Evolutionary conservation across 495 filamentous ascomycete species (phyloP).

Genomic region (Parathielavia hyrcaniae): DNA sequence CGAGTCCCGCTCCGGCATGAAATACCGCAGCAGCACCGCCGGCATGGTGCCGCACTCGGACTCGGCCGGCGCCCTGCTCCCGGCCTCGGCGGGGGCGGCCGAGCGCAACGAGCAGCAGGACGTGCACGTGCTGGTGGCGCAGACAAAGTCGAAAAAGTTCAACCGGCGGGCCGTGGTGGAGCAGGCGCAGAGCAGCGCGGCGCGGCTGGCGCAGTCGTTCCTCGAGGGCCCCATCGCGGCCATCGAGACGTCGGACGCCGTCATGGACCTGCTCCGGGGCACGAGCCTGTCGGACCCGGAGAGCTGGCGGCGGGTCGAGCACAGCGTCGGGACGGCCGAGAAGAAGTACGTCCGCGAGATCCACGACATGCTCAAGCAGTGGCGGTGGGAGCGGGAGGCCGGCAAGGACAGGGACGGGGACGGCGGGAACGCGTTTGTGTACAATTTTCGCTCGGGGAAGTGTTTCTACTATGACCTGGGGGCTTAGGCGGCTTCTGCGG

Average conservation of each 20-base stretch:
- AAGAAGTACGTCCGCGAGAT: slow-evolving; percentile 82
- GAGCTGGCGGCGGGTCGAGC: slow-evolving; percentile 77
- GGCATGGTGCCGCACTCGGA: slow-evolving; percentile 18
- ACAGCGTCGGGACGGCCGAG: slow-evolving; percentile 69
- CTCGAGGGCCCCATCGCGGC: slow-evolving; percentile 74
- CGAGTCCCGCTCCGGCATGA: slow-evolving; percentile 38
- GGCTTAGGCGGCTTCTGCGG: slow-evolving; percentile 28
- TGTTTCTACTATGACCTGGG: slow-evolving; percentile 72
- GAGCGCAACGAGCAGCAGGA: slow-evolving; percentile 52
- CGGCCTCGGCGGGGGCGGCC: background rate
- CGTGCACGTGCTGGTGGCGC: slow-evolving; percentile 73
- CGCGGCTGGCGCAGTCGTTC: slow-evolving; percentile 57
- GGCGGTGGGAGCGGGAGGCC: slow-evolving; percentile 53
- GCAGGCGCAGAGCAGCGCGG: slow-evolving; percentile 60
- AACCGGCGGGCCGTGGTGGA: slow-evolving; percentile 82
- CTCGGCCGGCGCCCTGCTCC: slow-evolving; percentile 13
- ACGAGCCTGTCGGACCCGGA: slow-evolving; percentile 76
- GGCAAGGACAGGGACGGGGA: slow-evolving; percentile 36
- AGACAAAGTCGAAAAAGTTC: slow-evolving; percentile 81
- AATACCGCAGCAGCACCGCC: slow-evolving; percentile 19
- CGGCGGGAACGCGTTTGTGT: slow-evolving; percentile 62
- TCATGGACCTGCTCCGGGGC: slow-evolving; percentile 71
- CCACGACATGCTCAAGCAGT: slow-evolving; percentile 64
- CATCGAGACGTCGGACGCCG: slow-evolving; percentile 78
- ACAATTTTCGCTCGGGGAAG: slow-evolving; percentile 70